These are phyloP conservation scores for Saprolegnia diclina DNA, from an alignment of 352 stramenopile species.

Conservation along the genomic window DNA sequence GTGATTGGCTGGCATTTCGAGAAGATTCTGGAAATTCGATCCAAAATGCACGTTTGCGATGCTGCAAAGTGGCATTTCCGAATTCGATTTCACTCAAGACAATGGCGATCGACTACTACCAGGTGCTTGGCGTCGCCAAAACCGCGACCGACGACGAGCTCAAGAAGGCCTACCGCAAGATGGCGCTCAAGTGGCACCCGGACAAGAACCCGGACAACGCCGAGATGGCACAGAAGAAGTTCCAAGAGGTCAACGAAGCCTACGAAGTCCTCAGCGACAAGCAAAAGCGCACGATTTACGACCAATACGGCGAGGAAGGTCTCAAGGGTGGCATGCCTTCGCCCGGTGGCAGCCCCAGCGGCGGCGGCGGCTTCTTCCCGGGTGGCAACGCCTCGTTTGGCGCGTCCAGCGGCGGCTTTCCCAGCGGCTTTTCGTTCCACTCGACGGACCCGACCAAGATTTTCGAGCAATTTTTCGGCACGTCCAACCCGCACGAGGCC, in stretches of 20 bases:
- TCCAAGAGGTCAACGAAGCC: constrained; percentile 89
- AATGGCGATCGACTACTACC: constrained; percentile 87
- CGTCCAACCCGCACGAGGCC: constrained; percentile 68
- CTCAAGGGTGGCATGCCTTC: constrained; percentile 54
- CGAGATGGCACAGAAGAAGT: constrained; percentile 83
- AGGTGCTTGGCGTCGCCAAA: constrained; percentile 58
- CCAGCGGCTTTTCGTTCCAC: constrained; percentile 58
- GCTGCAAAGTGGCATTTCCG: neutral
- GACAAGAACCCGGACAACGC: constrained; percentile 89
- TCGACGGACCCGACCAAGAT: constrained; percentile 81
- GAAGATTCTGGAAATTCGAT: constrained; percentile 35
- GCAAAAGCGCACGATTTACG: constrained; percentile 89
- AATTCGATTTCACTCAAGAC: constrained; percentile 2
- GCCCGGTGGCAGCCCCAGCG: constrained; percentile 29
- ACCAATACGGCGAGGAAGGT: constrained; percentile 90
- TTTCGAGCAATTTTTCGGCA: constrained; percentile 89
- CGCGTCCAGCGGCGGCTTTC: constrained; percentile 32
- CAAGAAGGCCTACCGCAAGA: constrained; percentile 84
- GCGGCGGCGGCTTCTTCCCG: constrained; percentile 32
- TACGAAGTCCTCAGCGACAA: constrained; percentile 93
- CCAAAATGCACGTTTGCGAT: constrained; percentile 16
- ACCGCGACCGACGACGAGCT: constrained; percentile 70
- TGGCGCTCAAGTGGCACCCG: constrained; percentile 89
- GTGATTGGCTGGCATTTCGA: constrained; percentile 23
- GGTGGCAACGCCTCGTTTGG: constrained; percentile 12